A percentile compares a stretch with the other conserved stretches of the same genome.
Evolutionary conservation across 2,329 filamentous ascomycete species (phyloP).

Genomic region (Pseudocercospora vitis): DNA sequence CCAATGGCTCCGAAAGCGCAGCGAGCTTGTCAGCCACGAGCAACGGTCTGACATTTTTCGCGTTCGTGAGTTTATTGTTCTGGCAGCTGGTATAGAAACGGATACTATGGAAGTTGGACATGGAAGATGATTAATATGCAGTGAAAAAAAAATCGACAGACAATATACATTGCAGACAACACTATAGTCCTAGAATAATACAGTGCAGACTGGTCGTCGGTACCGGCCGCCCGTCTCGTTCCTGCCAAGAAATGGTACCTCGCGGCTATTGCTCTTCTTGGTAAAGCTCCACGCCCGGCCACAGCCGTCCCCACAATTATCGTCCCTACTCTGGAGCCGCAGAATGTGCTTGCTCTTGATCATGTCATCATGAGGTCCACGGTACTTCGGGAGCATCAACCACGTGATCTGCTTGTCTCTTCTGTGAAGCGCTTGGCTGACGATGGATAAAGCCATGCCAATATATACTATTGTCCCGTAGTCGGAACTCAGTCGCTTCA

Average conservation of each 20-base stretch:
- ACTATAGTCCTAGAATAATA: too few species aligned
- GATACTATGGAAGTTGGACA: background rate
- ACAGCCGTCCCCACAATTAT: too few species aligned
- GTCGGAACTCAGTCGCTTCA: background rate
- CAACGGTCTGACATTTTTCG: slow-evolving; percentile 26
- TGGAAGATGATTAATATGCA: background rate
- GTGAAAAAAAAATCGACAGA: background rate
- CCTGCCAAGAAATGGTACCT: background rate
- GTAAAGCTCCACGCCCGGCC: background rate
- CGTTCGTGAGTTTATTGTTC: slow-evolving; percentile 9
- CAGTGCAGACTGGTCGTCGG: too few species aligned
- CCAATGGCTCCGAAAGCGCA: slow-evolving; percentile 18
- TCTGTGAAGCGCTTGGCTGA: too few species aligned
- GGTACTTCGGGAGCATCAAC: too few species aligned
- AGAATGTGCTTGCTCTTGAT: background rate
- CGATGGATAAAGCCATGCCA: too few species aligned
- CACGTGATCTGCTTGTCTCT: too few species aligned
- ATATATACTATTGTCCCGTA: background rate
- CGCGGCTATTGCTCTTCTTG: background rate
- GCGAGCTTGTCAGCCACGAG: background rate
- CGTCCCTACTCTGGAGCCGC: too few species aligned
- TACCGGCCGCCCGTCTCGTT: background rate
- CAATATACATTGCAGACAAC: background rate
- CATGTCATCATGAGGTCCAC: background rate
- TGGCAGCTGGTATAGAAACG: background rate